Evolutionary conservation across 352 stramenopile genomes (phyloP).

Genomic region (Globisporangium iwayamae): DNA sequence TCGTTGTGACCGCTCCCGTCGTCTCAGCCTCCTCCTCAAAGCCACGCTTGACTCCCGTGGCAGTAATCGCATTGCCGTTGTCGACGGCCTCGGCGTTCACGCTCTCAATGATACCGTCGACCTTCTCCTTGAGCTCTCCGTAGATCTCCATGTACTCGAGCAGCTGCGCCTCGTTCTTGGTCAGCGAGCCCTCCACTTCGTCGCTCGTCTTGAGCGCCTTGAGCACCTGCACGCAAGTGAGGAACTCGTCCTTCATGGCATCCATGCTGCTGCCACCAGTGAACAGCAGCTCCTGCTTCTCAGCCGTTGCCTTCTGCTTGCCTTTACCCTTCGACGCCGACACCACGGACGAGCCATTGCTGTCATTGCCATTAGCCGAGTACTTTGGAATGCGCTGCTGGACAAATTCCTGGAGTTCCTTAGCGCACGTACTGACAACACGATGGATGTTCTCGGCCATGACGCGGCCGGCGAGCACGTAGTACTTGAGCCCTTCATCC

Average conservation of each 20-base stretch:
- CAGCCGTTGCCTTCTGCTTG: slow-evolving; percentile 51
- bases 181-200: slow-evolving; percentile 14
- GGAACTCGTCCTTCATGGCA: slow-evolving; percentile 51
- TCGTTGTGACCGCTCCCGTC: slow-evolving; percentile 43
- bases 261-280: slow-evolving; percentile 48
- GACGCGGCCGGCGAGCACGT: slow-evolving; percentile 73
- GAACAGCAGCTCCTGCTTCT: slow-evolving; percentile 39
- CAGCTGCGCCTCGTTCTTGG: slow-evolving; percentile 43
- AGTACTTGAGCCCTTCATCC: slow-evolving; percentile 70
- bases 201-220: slow-evolving; percentile 33
- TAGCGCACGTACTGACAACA: slow-evolving; percentile 32
- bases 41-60: slow-evolving; percentile 3
- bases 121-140: slow-evolving; percentile 83
- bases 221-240: slow-evolving; percentile 39
- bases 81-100: slow-evolving; percentile 21
- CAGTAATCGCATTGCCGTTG: neutral
- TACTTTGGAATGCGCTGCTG: slow-evolving; percentile 51
- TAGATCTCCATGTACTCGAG: slow-evolving; percentile 86
- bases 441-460: slow-evolving; percentile 83
- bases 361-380: slow-evolving; percentile 5
- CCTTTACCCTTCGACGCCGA: slow-evolving; percentile 51
- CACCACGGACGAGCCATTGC: neutral
- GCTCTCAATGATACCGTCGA: slow-evolving; percentile 70
- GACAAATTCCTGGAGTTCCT: slow-evolving; percentile 50
- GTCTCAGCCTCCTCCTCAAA: slow-evolving; percentile 12